Conservation (phyloP, 495 filamentous ascomycete species). For the Lasiosphaeria miniovina region DNA sequence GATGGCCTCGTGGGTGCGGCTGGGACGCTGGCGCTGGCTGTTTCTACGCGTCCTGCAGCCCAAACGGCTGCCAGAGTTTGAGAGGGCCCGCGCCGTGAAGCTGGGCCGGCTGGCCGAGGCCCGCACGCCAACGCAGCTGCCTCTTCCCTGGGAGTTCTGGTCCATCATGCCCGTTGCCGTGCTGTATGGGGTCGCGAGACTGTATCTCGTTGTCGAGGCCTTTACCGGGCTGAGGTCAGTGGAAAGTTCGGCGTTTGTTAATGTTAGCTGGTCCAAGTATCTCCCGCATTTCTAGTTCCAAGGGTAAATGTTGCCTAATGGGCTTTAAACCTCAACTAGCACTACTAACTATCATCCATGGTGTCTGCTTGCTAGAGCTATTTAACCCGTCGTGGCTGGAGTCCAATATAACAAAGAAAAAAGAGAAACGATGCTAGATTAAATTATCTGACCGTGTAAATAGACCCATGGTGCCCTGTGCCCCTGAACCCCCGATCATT, state of each 20-base stretch:
- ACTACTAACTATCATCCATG: too few species aligned
- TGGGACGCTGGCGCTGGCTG: constrained; percentile 12
- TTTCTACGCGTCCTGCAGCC: constrained; percentile 11
- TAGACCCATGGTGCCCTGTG: too few species aligned
- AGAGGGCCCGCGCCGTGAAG: not conserved
- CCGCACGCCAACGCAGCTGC: constrained; percentile 2
- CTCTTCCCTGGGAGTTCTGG: constrained; percentile 18
- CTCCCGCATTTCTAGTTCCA: constrained; percentile 14
- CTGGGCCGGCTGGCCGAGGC: not conserved
- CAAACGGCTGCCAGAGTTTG: not conserved
- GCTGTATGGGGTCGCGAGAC: constrained; percentile 13
- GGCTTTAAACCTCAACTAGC: too few species aligned
- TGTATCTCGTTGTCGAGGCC: constrained; percentile 11
- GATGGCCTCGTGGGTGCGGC: constrained; percentile 10
- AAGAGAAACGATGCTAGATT: too few species aligned
- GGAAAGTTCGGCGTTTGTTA: constrained; percentile 11
- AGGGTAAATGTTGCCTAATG: too few species aligned
- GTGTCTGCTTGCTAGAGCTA: too few species aligned
- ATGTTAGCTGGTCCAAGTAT: constrained; percentile 9
- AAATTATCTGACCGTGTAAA: too few species aligned
- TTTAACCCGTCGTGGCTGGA: too few species aligned
- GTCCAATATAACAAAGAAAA: too few species aligned
- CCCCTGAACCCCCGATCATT: too few species aligned
- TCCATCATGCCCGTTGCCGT: constrained; percentile 13
- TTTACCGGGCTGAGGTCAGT: constrained; percentile 14